Evolutionary conservation across 1,139 yeast species (phyloP).

Genomic region (Suhomyces bribrorum): DNA sequence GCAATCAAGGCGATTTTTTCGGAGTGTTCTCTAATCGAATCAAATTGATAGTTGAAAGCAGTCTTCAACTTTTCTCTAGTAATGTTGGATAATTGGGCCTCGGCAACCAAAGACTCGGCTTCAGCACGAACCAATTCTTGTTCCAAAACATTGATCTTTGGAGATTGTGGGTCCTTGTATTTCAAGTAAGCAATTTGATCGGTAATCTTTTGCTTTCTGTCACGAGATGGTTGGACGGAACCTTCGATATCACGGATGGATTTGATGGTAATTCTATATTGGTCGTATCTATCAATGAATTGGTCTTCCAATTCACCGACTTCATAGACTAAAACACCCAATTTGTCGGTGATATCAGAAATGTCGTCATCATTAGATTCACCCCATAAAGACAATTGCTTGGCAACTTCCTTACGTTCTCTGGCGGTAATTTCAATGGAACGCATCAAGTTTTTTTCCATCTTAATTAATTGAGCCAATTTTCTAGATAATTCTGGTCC

Average conservation of each 20-base stretch:
- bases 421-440: conserved; percentile 75
- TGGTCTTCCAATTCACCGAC: conserved; percentile 87
- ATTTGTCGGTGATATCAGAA: conserved; percentile 80
- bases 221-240: conserved; percentile 84
- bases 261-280: conserved; percentile 79
- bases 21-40: conserved; percentile 77
- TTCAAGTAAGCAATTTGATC: conserved; percentile 81
- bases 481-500: conserved; percentile 82
- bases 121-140: conserved; percentile 90
- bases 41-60: conserved; percentile 82
- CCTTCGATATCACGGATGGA: conserved; percentile 83
- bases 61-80: conserved; percentile 87
- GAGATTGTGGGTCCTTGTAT: conserved; percentile 82
- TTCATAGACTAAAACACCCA: conserved; percentile 80
- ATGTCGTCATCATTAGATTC: conserved; percentile 83
- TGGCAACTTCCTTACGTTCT: conserved; percentile 81
- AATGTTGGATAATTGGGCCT: conserved; percentile 84
- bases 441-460: conserved; percentile 81
- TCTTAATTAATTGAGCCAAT: conserved; percentile 73
- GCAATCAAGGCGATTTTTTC: conserved; percentile 86
- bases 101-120: conserved; percentile 88
- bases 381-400: conserved; percentile 84
- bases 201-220: conserved; percentile 81
- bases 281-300: conserved; percentile 83
- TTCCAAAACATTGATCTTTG: conserved; percentile 78